Evolutionary conservation across 306 rosid genomes (phyloP).

Genomic region (Lathyrus aphaca): DNA sequence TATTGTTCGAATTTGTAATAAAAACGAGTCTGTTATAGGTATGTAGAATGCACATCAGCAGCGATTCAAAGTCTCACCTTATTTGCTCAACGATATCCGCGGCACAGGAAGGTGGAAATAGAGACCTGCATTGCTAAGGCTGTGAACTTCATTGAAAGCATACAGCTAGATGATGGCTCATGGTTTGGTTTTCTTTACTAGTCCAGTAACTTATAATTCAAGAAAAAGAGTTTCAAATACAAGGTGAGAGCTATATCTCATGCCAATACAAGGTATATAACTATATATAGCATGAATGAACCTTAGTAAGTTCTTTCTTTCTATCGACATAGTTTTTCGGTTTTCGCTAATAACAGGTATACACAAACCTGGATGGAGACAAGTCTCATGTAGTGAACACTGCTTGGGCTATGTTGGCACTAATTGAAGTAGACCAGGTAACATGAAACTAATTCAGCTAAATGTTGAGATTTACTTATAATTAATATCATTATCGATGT

Average conservation of each 20-base stretch:
- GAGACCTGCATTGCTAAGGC: no score
- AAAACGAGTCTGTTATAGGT: slow-evolving; percentile 40
- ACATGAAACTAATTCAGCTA: background rate
- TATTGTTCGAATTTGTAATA: slow-evolving; percentile 9
- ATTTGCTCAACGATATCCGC: slow-evolving; percentile 44
- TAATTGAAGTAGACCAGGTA: slow-evolving; percentile 73
- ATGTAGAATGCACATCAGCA: slow-evolving; percentile 73
- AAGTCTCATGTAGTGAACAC: slow-evolving; percentile 65
- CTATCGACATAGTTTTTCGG: background rate
- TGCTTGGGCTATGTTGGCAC: slow-evolving; percentile 77
- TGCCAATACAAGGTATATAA: no score
- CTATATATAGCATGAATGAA: background rate
- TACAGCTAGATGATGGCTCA: no score
- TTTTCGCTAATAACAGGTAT: slow-evolving; percentile 51
- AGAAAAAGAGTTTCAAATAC: no score
- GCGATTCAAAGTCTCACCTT: slow-evolving; percentile 58
- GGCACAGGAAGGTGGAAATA: no score
- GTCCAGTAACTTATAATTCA: no score
- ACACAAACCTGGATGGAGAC: slow-evolving; percentile 63
- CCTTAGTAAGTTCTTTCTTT: background rate
- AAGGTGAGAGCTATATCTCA: no score
- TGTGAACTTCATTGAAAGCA: no score
- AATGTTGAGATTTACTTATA: background rate
- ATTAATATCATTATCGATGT: background rate
- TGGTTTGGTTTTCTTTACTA: no score